Evolutionary conservation across 2,329 filamentous ascomycete genomes (phyloP), one percentile per base, ranked within the genome.

Genomic region (Fonsecaea nubica): DNA sequence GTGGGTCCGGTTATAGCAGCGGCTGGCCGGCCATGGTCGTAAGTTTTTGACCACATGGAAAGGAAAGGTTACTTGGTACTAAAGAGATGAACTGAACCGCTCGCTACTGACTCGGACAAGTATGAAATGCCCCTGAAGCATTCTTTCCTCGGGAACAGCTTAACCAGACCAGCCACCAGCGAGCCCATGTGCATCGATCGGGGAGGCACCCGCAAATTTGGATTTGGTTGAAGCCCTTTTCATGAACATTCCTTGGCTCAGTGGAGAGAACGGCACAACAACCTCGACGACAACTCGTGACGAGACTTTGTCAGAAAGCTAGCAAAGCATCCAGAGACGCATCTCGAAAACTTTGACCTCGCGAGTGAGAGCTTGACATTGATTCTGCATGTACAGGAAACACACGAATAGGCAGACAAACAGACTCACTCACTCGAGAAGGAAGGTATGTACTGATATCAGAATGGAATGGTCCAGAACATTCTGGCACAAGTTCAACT

Each of bases 301-400:
- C n/a, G 35, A 38, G 18, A 8, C 55, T 25, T 30, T 57, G 3
- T 13, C 18, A n/a, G 8, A 38, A 32, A 25, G 15, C 12, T 9
- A 38, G 25, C 25, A 25, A 25, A 25, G 25, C 25, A 25, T 25
- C 25, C 25, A 25, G 35, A 57, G 55, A 57, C 38, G 55, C 55
- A 25, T 57, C 35, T 57, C 55, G 55, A 15, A 30, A 38, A 2
- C 35, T 18, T 38, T 57, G 21, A 38, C 55, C 33, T 42, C 35
- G 35, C 25, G 25, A 25, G 25, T 3, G 25, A 25, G 25, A 25
- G 25, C 25, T 25, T 25, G 25, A 25, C 25, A 25, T 25, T 25
- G 25, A 25, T 25, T 25, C 25, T 25, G 25, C 25, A 25, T 25
- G 25, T 25, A 25, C 25, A 25, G 25, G 25, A 25, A 25, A 25